These are phyloP conservation scores for Candida nemodendra DNA, from an alignment of 805 yeast species.

Conservation along the genomic window DNA sequence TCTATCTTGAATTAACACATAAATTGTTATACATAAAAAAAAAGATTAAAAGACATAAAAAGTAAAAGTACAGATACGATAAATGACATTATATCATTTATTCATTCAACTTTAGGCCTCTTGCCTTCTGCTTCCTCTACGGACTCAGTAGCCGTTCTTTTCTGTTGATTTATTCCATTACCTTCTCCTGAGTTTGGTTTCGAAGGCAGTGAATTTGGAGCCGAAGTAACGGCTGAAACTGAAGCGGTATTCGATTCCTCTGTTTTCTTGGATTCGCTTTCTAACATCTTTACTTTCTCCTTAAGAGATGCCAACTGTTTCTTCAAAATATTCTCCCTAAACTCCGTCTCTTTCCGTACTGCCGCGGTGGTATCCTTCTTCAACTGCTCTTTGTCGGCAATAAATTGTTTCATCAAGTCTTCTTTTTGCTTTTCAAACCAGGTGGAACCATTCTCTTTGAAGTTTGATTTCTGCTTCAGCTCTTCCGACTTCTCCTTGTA, in stretches of 20 bases:
- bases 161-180: background rate
- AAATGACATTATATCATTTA: background rate
- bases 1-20: slow-evolving; percentile 1
- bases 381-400: slow-evolving; percentile 34
- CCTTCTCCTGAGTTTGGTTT: slow-evolving; percentile 2
- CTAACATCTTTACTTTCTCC: slow-evolving; percentile 31
- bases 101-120: slow-evolving; percentile 21
- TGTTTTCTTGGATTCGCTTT: slow-evolving; percentile 7
- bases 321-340: slow-evolving; percentile 55
- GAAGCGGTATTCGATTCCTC: no score
- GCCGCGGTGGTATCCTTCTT: slow-evolving; percentile 47
- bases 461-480: slow-evolving; percentile 14
- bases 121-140: slow-evolving; percentile 16
- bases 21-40: background rate
- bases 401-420: slow-evolving; percentile 21
- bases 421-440: slow-evolving; percentile 17
- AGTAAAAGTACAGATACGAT: slow-evolving; percentile 4
- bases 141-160: slow-evolving; percentile 24
- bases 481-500: slow-evolving; percentile 24
- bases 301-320: slow-evolving; percentile 53
- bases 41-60: background rate
- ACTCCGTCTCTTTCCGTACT: slow-evolving; percentile 56
- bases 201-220: slow-evolving; percentile 3
- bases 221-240: no score
- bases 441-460: slow-evolving; percentile 6